Base-by-base conservation (phyloP, 495 filamentous ascomycete genomes). In the Daldinia childiae region DNA sequence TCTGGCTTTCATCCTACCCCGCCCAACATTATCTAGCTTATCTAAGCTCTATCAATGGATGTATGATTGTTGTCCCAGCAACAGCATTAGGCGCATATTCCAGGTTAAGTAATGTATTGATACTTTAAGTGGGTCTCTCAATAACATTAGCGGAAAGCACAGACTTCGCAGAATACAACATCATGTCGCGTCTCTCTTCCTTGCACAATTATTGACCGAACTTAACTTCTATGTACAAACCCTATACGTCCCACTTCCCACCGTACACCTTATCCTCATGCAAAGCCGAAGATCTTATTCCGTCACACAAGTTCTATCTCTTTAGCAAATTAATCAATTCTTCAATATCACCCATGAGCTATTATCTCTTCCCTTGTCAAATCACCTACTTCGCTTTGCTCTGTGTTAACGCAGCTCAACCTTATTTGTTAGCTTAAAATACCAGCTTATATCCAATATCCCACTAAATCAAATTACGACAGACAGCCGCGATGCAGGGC, bases 401-500 rank as follows among this genome's bases (percentile, higher is more conserved):
- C 56, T 32, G 45, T 54, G 26, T 54, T 58, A 29, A 41, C 38
- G 50, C 27, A 58, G 9, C 41, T 24, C 5, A 48, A 52, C 38
- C 26, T 57, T 30, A 73, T 68, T 24, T 56, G 50, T 65, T 66
- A 73, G 56, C 56, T 68, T 58, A 19, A 73, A 68, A 19, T 68
- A 66, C 30, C 64, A 64, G 41, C 39, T 64, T 75, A 60, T 62
- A 73, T 38, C 48, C 62, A 64, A 43, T n/a, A 52, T 45, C 58
- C 27, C 15, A 19, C 29, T 38, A 30, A 45, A 48, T 57, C 30
- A 4, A 36, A 60, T 41, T 55, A 54, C 60, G 1, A 32, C 19
- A 12, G 2, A 32, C 19, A 38, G 50, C 56, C 45, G 39, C 63
- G 29, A 76, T 77, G 73, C 77, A 76, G 58, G 69, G 76, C 64